Evolutionary conservation across 1,139 yeast genomes (phyloP).

Genomic region (Scheffersomyces segobiensis): DNA sequence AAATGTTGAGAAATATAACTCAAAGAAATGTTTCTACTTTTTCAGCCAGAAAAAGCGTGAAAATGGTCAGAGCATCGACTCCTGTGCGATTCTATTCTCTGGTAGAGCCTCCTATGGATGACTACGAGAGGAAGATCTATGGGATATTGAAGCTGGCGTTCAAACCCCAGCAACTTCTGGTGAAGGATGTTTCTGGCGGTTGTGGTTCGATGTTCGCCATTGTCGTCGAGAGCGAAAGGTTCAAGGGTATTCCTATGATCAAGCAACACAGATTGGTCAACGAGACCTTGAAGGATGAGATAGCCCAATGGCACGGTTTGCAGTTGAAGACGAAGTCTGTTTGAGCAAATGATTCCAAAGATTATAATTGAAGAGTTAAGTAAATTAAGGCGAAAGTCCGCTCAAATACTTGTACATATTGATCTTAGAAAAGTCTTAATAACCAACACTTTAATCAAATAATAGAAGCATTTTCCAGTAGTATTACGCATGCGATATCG

Average conservation of each 20-base stretch:
- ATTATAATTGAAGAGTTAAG: neutral
- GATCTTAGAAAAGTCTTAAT: neutral
- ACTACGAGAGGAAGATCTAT: slow-evolving; percentile 68
- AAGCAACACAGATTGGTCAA: slow-evolving; percentile 93
- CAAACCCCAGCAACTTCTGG: slow-evolving; percentile 60
- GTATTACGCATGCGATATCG: neutral
- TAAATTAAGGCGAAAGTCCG: neutral
- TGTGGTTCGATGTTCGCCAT: slow-evolving; percentile 99
- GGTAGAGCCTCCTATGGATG: slow-evolving; percentile 40
- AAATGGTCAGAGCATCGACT: neutral
- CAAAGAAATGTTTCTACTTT: neutral
- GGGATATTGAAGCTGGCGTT: slow-evolving; percentile 55
- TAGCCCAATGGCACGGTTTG: slow-evolving; percentile 91
- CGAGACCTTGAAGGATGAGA: slow-evolving; percentile 78
- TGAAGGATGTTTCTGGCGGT: slow-evolving; percentile 85
- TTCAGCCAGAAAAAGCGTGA: neutral
- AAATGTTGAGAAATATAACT: neutral
- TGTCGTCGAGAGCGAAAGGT: slow-evolving; percentile 66
- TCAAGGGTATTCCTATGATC: slow-evolving; percentile 78
- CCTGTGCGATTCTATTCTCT: slow-evolving; percentile 6
- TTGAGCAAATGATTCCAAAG: slow-evolving; percentile 4
- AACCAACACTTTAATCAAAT: neutral
- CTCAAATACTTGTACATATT: neutral
- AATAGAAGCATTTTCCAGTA: neutral
- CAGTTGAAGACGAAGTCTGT: slow-evolving; percentile 73